Percentiles rank a stretch among this genome's conserved stretches.
These are phyloP conservation scores for Teunomyces funiuensis DNA, from an alignment of 805 yeast species.

Conservation along the genomic window DNA sequence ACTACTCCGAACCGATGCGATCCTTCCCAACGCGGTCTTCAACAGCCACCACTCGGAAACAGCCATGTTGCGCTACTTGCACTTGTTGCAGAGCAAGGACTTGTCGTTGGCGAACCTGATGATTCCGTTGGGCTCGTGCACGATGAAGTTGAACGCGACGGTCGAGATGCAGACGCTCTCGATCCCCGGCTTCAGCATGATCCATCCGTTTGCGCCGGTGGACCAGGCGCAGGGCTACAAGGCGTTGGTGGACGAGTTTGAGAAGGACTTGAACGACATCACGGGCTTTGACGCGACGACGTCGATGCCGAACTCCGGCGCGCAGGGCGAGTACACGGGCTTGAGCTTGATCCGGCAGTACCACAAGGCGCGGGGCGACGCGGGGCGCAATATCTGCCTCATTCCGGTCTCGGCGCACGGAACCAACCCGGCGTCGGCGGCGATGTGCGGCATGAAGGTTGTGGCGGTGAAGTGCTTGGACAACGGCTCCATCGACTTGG, in stretches of 20 bases:
- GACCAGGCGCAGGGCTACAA: conserved; percentile 88
- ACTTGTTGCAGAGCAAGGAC: conserved; percentile 80
- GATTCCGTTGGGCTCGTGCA: conserved; percentile 97
- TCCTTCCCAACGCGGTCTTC: conserved; percentile 76
- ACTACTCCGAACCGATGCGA: conserved; percentile 54
- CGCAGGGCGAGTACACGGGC: conserved; percentile 98
- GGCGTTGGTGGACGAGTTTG: conserved; percentile 73
- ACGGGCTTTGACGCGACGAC: conserved; percentile 93
- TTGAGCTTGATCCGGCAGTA: conserved; percentile 81
- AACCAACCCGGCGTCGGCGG: conserved; percentile 97
- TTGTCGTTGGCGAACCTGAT: conserved; percentile 91
- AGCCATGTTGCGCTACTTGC: conserved; percentile 87
- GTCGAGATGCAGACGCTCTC: conserved; percentile 93
- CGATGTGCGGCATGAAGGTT: conserved; percentile 94
- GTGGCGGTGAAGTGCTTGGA: conserved; percentile 84
- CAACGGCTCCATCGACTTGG: conserved; percentile 84
- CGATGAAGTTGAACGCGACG: conserved; percentile 95
- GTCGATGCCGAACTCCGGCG: conserved; percentile 96
- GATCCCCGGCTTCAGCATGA: conserved; percentile 85
- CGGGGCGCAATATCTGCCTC: conserved; percentile 78
- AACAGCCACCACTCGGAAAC: conserved; percentile 91
- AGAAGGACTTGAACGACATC: conserved; percentile 80
- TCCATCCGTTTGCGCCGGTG: conserved; percentile 91
- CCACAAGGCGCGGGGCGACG: conserved; percentile 67
- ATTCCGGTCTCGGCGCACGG: conserved; percentile 99